Conservation (phyloP, 768 basidiomycete species). For the Chalciporus pseudorubinellus region DNA sequence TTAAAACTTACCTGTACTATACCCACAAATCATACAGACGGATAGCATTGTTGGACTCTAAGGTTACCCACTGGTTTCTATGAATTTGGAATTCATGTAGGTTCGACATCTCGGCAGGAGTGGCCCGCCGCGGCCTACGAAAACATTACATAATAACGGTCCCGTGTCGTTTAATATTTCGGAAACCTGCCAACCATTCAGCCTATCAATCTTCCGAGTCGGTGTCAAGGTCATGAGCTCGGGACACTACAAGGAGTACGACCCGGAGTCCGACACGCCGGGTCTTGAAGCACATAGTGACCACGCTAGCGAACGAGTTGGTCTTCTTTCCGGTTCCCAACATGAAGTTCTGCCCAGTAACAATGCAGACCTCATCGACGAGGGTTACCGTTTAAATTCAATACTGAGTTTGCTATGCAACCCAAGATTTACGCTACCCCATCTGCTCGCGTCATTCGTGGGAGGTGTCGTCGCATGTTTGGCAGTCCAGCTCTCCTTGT, state of each 20-base stretch:
- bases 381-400: background rate
- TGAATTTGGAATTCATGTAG: too few species aligned
- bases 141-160: too few species aligned
- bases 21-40: too few species aligned
- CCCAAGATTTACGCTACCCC: conserved; percentile 20
- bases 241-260: conserved; percentile 24
- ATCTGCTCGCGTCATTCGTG: conserved; percentile 50
- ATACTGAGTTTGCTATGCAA: too few species aligned
- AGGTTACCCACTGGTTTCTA: too few species aligned
- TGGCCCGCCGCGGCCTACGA: too few species aligned
- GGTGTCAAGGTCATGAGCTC: conserved; percentile 5
- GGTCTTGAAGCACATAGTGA: conserved; percentile 4
- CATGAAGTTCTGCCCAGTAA: conserved; percentile 9
- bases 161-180: too few species aligned
- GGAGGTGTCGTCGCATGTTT: conserved; percentile 53
- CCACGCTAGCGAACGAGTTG: conserved; percentile 31
- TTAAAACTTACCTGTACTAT: too few species aligned
- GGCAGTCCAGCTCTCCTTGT: conserved; percentile 45
- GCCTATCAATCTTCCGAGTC: background rate
- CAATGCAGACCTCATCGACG: conserved; percentile 9
- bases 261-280: conserved; percentile 50
- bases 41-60: too few species aligned
- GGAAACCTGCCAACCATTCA: too few species aligned
- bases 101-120: too few species aligned
- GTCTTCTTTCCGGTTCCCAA: conserved; percentile 34